Percentiles rank a stretch among this genome's conserved stretches.
Conservation (phyloP, 805 yeast genomes). For the Danielia oregonensis region DNA sequence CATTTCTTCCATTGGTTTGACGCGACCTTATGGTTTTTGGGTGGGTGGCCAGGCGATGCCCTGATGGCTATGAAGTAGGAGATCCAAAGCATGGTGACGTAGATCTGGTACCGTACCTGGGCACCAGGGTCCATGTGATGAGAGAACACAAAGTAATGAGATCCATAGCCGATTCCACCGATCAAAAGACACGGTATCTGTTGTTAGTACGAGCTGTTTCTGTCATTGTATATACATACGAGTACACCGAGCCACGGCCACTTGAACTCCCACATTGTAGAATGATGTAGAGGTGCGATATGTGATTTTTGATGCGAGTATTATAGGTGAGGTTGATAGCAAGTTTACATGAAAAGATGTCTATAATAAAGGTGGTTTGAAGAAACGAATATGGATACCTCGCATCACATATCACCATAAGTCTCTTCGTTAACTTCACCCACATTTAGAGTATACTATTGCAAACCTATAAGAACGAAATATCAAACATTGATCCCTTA, state of each 20-base stretch:
- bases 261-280: slow-evolving; percentile 17
- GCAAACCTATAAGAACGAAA: too few species aligned
- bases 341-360: neutral
- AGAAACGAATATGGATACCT: too few species aligned
- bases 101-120: slow-evolving; percentile 47
- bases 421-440: too few species aligned
- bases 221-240: slow-evolving; percentile 8
- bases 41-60: slow-evolving; percentile 64
- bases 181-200: slow-evolving; percentile 67
- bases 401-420: too few species aligned
- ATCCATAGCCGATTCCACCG: slow-evolving; percentile 54
- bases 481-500: too few species aligned
- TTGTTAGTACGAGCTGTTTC: slow-evolving; percentile 9
- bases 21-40: slow-evolving; percentile 34
- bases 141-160: slow-evolving; percentile 54
- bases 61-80: slow-evolving; percentile 69
- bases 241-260: slow-evolving; percentile 17
- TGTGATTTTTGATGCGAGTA: neutral
- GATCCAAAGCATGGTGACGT: slow-evolving; percentile 61
- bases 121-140: slow-evolving; percentile 34
- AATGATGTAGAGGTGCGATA: neutral
- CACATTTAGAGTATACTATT: too few species aligned
- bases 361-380: too few species aligned
- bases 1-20: slow-evolving; percentile 58
- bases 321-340: neutral